Evolutionary conservation across 257 asterid genomes (phyloP).

Genomic region (Nicotiana noctiflora): DNA sequence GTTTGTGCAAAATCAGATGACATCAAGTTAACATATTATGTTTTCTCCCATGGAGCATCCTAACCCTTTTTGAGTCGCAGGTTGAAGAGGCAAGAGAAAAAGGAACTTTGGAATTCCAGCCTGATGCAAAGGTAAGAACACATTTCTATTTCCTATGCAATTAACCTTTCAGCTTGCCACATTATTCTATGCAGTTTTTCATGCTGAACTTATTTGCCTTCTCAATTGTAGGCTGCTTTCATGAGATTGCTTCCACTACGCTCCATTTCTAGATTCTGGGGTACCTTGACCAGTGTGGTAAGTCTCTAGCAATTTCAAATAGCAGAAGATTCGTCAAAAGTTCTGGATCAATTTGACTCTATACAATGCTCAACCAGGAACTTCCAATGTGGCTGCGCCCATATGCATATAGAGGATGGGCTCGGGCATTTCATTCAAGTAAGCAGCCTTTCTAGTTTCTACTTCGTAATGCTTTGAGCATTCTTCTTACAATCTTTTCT

Average conservation of each 20-base stretch:
- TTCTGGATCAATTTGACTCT: not conserved
- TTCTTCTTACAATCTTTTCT: not conserved
- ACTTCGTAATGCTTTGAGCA: not conserved
- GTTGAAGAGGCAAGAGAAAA: constrained; percentile 64
- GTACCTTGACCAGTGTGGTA: constrained; percentile 63
- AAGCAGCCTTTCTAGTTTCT: constrained; percentile 23
- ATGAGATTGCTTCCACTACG: constrained; percentile 78
- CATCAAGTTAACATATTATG: not conserved
- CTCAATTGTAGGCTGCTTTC: constrained; percentile 58
- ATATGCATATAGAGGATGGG: constrained; percentile 83
- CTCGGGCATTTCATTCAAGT: constrained; percentile 95
- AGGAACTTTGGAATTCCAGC: constrained; percentile 70
- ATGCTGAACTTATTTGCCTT: constrained; percentile 1
- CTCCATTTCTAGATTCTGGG: constrained; percentile 88
- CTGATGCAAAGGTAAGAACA: constrained; percentile 73
- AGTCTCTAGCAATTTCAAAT: constrained; percentile 24
- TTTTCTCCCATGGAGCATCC: constrained; percentile 6
- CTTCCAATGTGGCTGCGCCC: constrained; percentile 83
- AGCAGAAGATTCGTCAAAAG: not conserved
- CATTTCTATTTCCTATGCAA: not conserved
- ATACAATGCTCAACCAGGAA: constrained; percentile 54
- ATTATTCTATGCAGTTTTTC: not conserved
- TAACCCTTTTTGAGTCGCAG: constrained; percentile 37
- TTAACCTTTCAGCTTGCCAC: not conserved
- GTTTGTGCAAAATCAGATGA: not conserved